Conservation (phyloP, 371 early-diverging fungal species). For the Coemansia linderi region DNA sequence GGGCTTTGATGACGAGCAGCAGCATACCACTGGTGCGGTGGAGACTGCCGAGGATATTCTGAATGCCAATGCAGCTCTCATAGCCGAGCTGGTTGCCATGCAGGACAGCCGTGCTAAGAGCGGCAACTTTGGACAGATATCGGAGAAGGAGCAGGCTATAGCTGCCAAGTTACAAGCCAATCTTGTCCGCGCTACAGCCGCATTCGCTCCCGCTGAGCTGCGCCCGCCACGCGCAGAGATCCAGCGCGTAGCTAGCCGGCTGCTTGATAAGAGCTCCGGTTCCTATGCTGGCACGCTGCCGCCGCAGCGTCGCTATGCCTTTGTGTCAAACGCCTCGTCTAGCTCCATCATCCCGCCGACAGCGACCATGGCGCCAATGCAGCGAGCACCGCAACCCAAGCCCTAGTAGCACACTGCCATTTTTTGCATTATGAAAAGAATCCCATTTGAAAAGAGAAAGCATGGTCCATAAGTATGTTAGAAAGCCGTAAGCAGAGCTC, state of each 20-base stretch:
- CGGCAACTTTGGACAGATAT: slow-evolving; percentile 22
- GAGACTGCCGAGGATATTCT: slow-evolving; percentile 37
- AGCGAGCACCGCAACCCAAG: slow-evolving; percentile 3
- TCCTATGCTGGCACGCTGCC: slow-evolving; percentile 45
- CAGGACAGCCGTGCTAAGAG: slow-evolving; percentile 38
- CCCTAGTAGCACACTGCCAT: not conserved
- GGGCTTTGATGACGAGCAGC: slow-evolving; percentile 4
- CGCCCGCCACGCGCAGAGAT: slow-evolving; percentile 38
- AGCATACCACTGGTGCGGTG: not conserved
- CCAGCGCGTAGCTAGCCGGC: slow-evolving; percentile 25
- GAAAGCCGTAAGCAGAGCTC: not conserved
- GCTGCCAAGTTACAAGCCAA: slow-evolving; percentile 29
- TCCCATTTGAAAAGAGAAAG: not conserved
- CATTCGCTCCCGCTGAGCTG: slow-evolving; percentile 20
- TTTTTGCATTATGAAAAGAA: not conserved
- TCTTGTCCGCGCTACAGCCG: slow-evolving; percentile 24
- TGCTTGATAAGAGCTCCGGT: slow-evolving; percentile 17
- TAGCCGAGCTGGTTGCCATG: slow-evolving; percentile 24
- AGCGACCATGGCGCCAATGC: slow-evolving; percentile 44
- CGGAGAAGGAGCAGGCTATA: slow-evolving; percentile 25
- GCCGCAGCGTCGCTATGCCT: slow-evolving; percentile 46
- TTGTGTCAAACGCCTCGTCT: slow-evolving; percentile 31
- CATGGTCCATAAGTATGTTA: not conserved
- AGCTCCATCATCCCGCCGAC: slow-evolving; percentile 23
- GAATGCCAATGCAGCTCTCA: slow-evolving; percentile 18